phyloP scores from a whole-genome alignment of 2,329 filamentous ascomycete genomes.

The Talaromyces amestolkiae region DNA sequence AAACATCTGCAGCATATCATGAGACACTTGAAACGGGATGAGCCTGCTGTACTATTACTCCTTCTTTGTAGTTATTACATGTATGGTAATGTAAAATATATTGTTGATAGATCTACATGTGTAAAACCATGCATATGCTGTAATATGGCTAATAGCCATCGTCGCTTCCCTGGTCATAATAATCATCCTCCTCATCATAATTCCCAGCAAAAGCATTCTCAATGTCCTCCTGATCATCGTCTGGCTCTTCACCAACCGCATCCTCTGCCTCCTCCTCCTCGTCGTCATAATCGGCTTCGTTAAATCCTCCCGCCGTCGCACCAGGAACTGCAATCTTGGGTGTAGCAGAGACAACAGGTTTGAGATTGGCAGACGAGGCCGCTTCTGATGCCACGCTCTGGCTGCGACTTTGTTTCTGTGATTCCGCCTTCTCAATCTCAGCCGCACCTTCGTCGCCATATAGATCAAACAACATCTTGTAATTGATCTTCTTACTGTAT shows the following conservation, averaged over 20 bases:
- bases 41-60: background rate
- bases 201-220: conserved; percentile 39
- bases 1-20: background rate
- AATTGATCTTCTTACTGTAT: conserved; percentile 74
- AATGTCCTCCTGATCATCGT: conserved; percentile 32
- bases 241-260: conserved; percentile 30
- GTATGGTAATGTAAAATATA: background rate
- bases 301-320: conserved; percentile 7
- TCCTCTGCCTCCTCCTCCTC: conserved; percentile 26
- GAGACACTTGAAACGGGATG: background rate
- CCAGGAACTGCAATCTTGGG: conserved; percentile 24
- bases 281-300: conserved; percentile 26
- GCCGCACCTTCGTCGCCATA: conserved; percentile 39
- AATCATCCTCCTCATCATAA: conserved; percentile 36
- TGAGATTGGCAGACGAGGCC: conserved; percentile 5
- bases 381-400: conserved; percentile 31
- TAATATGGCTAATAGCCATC: conserved; percentile 23
- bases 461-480: conserved; percentile 45
- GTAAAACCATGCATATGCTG: background rate
- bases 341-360: conserved; percentile 19
- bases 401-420: conserved; percentile 33
- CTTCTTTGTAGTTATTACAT: too few species aligned
- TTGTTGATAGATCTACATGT: background rate
- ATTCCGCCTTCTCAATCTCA: conserved; percentile 29
- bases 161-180: conserved; percentile 34